Conservation (phyloP, 495 filamentous ascomycete genomes). For the Penicillium cinerascens region DNA sequence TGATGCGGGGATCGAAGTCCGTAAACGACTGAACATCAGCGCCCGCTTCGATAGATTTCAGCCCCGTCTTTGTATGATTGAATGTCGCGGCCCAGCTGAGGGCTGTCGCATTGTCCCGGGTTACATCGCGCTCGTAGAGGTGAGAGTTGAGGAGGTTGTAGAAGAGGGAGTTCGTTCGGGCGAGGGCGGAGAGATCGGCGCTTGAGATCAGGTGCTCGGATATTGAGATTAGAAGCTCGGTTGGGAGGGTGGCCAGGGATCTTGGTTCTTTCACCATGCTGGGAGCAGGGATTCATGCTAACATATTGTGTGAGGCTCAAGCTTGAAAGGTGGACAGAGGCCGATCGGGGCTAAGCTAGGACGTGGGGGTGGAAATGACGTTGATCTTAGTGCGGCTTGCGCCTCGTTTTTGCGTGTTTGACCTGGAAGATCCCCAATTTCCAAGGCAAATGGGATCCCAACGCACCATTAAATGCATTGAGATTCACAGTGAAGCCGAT, state of each 20-base stretch:
- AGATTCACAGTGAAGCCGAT: no score
- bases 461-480: background rate
- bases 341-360: background rate
- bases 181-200: conserved; percentile 17
- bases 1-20: conserved; percentile 7
- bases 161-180: conserved; percentile 5
- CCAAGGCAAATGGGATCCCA: background rate
- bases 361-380: background rate
- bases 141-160: conserved; percentile 12
- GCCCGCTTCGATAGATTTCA: conserved; percentile 12
- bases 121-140: conserved; percentile 17
- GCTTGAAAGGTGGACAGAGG: no score
- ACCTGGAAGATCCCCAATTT: background rate
- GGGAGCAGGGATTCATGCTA: background rate
- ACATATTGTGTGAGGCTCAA: background rate
- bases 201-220: conserved; percentile 3
- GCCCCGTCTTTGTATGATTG: conserved; percentile 7
- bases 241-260: conserved; percentile 6
- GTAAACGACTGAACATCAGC: conserved; percentile 9
- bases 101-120: background rate
- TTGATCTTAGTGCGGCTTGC: background rate
- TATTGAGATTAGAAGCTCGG: conserved; percentile 17
- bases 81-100: conserved; percentile 19
- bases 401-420: background rate
- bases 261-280: background rate